These are phyloP conservation scores for Pseudocercospora eumusae DNA, from an alignment of 2,329 filamentous ascomycete species.

Conservation along the genomic window DNA sequence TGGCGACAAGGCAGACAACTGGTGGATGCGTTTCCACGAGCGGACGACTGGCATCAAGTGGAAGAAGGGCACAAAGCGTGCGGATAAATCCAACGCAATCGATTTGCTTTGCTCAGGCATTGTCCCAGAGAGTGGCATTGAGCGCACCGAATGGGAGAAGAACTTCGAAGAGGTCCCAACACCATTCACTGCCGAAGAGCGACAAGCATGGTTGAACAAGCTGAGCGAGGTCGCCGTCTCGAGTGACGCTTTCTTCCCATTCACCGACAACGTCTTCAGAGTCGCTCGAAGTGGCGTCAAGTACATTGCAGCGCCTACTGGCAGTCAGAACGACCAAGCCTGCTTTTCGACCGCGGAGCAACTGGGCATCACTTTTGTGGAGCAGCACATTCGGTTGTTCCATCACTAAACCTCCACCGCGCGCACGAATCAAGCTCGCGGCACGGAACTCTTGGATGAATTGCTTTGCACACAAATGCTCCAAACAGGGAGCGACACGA, in stretches of 20 bases:
- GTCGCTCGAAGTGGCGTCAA: conserved; percentile 85
- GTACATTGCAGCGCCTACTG: conserved; percentile 91
- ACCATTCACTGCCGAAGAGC: conserved; percentile 80
- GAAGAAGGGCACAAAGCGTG: conserved; percentile 95
- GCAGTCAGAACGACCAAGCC: conserved; percentile 79
- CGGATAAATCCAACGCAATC: conserved; percentile 98
- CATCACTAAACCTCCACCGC: conserved; percentile 67
- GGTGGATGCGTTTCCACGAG: conserved; percentile 98
- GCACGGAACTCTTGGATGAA: background rate
- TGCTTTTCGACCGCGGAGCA: conserved; percentile 90
- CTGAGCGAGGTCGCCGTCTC: conserved; percentile 80
- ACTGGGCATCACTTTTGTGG: conserved; percentile 88
- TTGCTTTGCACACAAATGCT: too few relatives aligned
- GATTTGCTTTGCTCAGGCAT: conserved; percentile 91
- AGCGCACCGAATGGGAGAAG: conserved; percentile 82
- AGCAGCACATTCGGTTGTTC: conserved; percentile 92
- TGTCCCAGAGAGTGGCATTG: conserved; percentile 77
- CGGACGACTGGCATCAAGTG: conserved; percentile 85
- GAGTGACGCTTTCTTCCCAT: conserved; percentile 98
- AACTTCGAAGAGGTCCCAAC: conserved; percentile 87
- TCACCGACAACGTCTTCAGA: conserved; percentile 96
- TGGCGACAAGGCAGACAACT: conserved; percentile 98
- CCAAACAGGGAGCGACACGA: background rate
- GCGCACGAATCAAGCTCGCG: too few relatives aligned
- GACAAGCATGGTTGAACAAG: conserved; percentile 80